phyloP scores from a whole-genome alignment of 257 asterid genomes.

The Ilex asprella region DNA sequence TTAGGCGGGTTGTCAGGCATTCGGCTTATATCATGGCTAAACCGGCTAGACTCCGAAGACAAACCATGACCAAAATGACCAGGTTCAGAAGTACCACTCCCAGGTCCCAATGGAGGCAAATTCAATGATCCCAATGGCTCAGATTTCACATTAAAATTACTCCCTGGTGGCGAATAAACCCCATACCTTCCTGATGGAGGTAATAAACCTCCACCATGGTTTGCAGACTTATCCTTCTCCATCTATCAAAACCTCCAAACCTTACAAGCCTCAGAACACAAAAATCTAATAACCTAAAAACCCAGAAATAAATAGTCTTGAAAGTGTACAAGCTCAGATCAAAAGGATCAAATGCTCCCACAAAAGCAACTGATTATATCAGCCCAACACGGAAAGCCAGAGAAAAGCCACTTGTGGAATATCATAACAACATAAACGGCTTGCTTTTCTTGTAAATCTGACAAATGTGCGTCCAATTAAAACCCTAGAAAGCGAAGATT shows the following conservation, averaged over 20 bases:
- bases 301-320: background rate
- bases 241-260: constrained; percentile 26
- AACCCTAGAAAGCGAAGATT: too few relatives aligned
- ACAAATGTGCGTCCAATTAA: too few relatives aligned
- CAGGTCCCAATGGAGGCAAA: constrained; percentile 63
- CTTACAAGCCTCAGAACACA: background rate
- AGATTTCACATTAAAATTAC: constrained; percentile 32
- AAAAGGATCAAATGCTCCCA: too few relatives aligned
- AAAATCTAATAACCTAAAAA: background rate
- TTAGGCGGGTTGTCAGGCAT: constrained; percentile 91
- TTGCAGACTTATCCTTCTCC: constrained; percentile 73
- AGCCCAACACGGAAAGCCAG: too few relatives aligned
- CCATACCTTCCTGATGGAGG: constrained; percentile 81
- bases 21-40: constrained; percentile 75
- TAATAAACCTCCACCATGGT: constrained; percentile 37
- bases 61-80: constrained; percentile 51
- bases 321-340: too few relatives aligned
- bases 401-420: too few relatives aligned
- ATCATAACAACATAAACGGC: too few relatives aligned
- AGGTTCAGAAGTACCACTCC: constrained; percentile 34
- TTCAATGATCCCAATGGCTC: constrained; percentile 48
- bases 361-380: too few relatives aligned
- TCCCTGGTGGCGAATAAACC: constrained; percentile 50
- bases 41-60: constrained; percentile 43
- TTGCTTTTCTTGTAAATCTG: too few relatives aligned